Conservation (phyloP, 805 yeast species). For the Candida maris region DNA sequence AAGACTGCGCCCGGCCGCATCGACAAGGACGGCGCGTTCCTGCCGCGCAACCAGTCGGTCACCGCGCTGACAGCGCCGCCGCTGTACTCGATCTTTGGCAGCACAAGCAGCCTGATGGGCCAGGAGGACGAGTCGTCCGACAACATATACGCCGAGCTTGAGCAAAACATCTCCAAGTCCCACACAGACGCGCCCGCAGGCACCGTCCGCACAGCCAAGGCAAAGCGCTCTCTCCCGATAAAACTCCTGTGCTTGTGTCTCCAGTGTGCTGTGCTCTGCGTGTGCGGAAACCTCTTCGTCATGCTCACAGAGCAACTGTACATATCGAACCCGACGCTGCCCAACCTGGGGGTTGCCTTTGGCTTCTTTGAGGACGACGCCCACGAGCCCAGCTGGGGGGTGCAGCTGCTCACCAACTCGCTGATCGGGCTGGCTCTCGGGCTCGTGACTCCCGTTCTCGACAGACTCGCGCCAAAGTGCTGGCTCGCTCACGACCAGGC, state of each 20-base stretch:
- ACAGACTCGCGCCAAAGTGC: conserved; percentile 17
- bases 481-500: neutral
- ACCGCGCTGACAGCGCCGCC: conserved; percentile 27
- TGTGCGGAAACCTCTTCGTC: conserved; percentile 52
- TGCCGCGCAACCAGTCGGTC: conserved; percentile 17
- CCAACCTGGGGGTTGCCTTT: conserved; percentile 29
- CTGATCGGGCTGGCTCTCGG: conserved; percentile 60
- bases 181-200: neutral
- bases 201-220: neutral
- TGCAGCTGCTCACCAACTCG: conserved; percentile 30
- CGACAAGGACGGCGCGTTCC: neutral
- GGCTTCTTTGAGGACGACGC: conserved; percentile 28
- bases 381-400: conserved; percentile 17
- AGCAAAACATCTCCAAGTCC: conserved; percentile 11
- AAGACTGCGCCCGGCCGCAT: neutral
- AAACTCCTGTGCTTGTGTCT: conserved; percentile 2
- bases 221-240: neutral
- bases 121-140: conserved; percentile 17
- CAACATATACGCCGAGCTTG: conserved; percentile 19
- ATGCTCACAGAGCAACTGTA: conserved; percentile 50
- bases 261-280: conserved; percentile 28
- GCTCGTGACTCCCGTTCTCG: conserved; percentile 44
- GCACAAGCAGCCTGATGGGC: conserved; percentile 15
- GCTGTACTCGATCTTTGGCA: conserved; percentile 26
- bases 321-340: conserved; percentile 28